Evolutionary conservation across 345 rosid genomes (phyloP), one percentile per base, ranked within the genome.

Genomic region (Barbarea vulgaris): DNA sequence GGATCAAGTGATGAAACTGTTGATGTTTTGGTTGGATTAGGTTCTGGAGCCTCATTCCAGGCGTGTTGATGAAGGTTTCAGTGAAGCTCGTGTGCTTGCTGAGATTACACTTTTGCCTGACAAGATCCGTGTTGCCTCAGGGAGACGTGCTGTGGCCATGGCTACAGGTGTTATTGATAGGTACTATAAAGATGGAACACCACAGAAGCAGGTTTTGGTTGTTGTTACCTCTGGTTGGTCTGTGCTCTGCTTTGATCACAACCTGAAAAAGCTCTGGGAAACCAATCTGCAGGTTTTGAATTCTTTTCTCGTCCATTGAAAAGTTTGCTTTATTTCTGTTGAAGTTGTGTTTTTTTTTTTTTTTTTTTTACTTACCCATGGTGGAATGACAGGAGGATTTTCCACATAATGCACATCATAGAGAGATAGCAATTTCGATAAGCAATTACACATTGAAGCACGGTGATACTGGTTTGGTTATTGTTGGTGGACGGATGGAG

Each of bases 401-500:
- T 83, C 98, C 96, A 13, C 98, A 87, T 81, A 88, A 85, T 73
- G 90, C 91, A 21, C 96, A 93, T 83, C 98, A 93, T 62, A 80
- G 91, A 76, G 99, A 96, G 86, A 81, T 94, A 74, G 76, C 90
- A 39, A 82, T 91, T 65, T 87, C 90, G 3, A 83, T 94, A 50
- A 90, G 88, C 84, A 92, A 92, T 84, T 95, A 88, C 77, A 92
- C 98, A 6, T 77, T 92, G 82, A 90, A 79, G 86, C 96, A 89
- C 44, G 97, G 94, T 37, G 99, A 95, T 83, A 69, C 86, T 0
- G 97, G 99, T 63, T 77, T 95, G 81, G 81, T 95, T 58, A 84
- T 95, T 63, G 86, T 95, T 75, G 97, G 98, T 74, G 99, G 98
- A 74, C 86, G 99, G 83, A 95, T 92, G 96, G 97, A 95, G 83